phyloP scores from a whole-genome alignment of 31 red algal genomes.

The Pterothamnion heteromorphum region DNA sequence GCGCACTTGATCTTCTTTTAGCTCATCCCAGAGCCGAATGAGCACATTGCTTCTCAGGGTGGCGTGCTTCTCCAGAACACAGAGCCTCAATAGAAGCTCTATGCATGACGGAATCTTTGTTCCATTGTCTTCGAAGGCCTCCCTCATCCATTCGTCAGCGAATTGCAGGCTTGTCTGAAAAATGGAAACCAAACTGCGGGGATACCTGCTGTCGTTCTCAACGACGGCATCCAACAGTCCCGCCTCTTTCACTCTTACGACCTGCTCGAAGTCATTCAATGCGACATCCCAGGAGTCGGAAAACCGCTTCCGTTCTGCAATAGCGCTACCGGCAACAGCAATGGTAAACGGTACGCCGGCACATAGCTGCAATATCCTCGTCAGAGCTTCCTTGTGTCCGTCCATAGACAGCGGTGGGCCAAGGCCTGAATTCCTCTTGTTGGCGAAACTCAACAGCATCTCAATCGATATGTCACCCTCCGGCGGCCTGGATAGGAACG shows the following conservation, averaged over 20 bases:
- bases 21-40: neutral
- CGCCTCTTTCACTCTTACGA: neutral
- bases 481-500: neutral
- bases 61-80: neutral
- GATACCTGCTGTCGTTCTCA: too few relatives aligned
- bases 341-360: neutral
- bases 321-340: neutral
- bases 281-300: neutral
- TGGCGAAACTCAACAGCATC: neutral
- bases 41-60: neutral
- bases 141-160: too few relatives aligned
- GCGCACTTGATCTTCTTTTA: neutral
- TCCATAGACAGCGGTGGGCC: neutral
- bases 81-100: neutral
- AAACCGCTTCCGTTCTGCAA: neutral
- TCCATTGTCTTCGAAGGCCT: too few relatives aligned
- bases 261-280: neutral
- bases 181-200: neutral
- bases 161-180: neutral
- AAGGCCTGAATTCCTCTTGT: neutral
- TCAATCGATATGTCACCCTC: neutral
- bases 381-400: neutral
- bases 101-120: neutral
- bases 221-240: neutral
- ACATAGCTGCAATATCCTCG: neutral